phyloP scores from a whole-genome alignment of 1,284 basidiomycete species.

The Cutaneotrichosporon mucoides region DNA sequence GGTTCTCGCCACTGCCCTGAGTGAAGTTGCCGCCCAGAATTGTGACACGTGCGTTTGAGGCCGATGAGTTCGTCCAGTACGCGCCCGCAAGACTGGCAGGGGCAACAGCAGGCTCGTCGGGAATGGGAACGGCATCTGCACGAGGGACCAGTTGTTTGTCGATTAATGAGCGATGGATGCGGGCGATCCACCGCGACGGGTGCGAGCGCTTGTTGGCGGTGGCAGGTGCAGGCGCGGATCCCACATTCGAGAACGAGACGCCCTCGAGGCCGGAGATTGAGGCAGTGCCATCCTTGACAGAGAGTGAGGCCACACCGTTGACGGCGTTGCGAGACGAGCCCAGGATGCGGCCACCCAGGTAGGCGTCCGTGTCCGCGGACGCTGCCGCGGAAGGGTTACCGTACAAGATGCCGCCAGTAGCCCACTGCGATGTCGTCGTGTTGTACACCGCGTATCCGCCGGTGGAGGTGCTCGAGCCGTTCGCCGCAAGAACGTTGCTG shows the following conservation, averaged over 20 bases:
- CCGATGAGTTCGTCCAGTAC: slow-evolving; percentile 81
- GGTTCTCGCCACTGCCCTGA: slow-evolving; percentile 33
- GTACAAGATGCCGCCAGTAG: slow-evolving; percentile 64
- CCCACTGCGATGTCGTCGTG: slow-evolving; percentile 62
- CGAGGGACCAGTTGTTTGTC: slow-evolving; percentile 48
- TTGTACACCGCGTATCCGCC: slow-evolving; percentile 78
- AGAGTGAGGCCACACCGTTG: slow-evolving; percentile 50
- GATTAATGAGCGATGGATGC: slow-evolving; percentile 28
- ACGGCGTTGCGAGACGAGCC: slow-evolving; percentile 47
- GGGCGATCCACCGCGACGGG: slow-evolving; percentile 22
- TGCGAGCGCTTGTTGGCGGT: slow-evolving; percentile 6
- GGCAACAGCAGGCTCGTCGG: slow-evolving; percentile 57
- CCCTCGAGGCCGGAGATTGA: slow-evolving; percentile 28
- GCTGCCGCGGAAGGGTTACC: slow-evolving; percentile 66
- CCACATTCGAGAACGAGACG: slow-evolving; percentile 31
- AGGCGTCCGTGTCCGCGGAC: slow-evolving; percentile 46
- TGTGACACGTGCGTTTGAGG: slow-evolving; percentile 55
- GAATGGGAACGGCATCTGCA: slow-evolving; percentile 50
- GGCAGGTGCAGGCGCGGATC: slow-evolving; percentile 13
- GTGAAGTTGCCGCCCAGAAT: slow-evolving; percentile 90
- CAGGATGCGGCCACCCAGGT: slow-evolving; percentile 50
- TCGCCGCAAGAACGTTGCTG: slow-evolving; percentile 54
- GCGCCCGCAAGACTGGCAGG: slow-evolving; percentile 79
- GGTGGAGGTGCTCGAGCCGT: slow-evolving; percentile 50
- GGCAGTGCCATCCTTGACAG: slow-evolving; percentile 35